Percentiles rank a stretch among this genome's conserved stretches.
Conservation (phyloP, 495 filamentous ascomycete species). For the Hypoxylon crocopeplum region DNA sequence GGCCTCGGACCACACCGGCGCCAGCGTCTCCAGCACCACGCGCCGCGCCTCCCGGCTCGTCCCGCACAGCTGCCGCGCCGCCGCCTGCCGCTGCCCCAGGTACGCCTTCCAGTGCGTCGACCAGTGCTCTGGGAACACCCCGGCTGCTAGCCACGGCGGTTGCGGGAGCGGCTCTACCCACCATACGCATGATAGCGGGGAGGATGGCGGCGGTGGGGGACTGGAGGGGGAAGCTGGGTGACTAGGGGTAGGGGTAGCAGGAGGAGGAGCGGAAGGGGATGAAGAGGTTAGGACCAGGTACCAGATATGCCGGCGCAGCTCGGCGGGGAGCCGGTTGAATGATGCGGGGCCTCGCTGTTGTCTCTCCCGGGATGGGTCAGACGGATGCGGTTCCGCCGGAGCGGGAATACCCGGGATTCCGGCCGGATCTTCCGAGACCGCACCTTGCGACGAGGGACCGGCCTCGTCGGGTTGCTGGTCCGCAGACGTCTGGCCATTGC, state of each 20-base stretch:
- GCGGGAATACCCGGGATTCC: neutral
- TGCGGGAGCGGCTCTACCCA: neutral
- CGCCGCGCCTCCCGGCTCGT: slow-evolving; percentile 15
- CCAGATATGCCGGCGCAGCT: slow-evolving; percentile 9
- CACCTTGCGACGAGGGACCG: too few species aligned
- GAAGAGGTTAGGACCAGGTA: neutral
- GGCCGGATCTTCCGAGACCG: too few species aligned
- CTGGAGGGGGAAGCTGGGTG: neutral
- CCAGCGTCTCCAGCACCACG: slow-evolving; percentile 6
- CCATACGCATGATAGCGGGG: neutral
- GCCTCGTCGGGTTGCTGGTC: too few species aligned
- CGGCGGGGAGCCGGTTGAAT: slow-evolving; percentile 1
- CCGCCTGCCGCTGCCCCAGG: neutral
- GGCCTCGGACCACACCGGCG: slow-evolving; percentile 11
- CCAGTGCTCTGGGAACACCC: slow-evolving; percentile 4
- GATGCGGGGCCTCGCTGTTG: neutral
- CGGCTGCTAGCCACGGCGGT: neutral
- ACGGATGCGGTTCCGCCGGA: too few species aligned
- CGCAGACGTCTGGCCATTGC: too few species aligned
- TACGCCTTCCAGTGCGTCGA: neutral
- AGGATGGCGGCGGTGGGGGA: slow-evolving; percentile 1
- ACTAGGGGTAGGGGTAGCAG: neutral
- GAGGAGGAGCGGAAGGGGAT: neutral
- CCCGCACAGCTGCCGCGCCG: neutral
- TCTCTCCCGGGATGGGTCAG: too few species aligned